Evolutionary conservation across 2,329 filamentous ascomycete species (phyloP).

Genomic region (Botrytis cinerea): DNA sequence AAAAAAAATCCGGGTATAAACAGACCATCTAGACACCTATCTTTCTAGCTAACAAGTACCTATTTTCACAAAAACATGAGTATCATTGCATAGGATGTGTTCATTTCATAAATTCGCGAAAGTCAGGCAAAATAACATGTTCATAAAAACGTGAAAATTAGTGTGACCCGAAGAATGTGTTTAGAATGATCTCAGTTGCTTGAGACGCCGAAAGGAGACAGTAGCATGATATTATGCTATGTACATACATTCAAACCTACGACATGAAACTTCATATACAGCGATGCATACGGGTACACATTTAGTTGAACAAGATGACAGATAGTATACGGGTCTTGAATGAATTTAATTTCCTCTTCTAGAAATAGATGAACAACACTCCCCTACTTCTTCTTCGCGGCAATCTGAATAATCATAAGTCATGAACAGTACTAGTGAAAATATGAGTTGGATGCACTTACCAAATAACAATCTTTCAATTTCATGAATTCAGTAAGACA

Average conservation of each 20-base stretch:
- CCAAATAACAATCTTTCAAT: conserved; percentile 85
- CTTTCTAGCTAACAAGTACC: neutral
- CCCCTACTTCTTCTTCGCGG: conserved; percentile 50
- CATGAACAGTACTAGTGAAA: neutral
- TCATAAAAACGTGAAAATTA: neutral
- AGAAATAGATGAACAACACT: neutral
- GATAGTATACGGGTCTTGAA: neutral
- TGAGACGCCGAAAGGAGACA: neutral
- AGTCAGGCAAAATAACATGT: neutral
- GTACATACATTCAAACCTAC: neutral
- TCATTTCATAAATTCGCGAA: neutral
- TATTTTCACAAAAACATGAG: neutral
- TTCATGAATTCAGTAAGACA: conserved; percentile 82
- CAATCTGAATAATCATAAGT: conserved; percentile 46
- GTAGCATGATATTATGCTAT: neutral
- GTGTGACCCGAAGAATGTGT: neutral
- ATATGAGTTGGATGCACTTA: conserved; percentile 47
- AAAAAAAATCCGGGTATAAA: conserved; percentile 1
- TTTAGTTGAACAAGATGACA: neutral
- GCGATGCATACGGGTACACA: neutral
- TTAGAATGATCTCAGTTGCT: neutral
- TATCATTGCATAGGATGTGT: neutral
- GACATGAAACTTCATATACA: neutral
- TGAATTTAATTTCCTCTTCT: neutral
- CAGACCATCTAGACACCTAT: conserved; percentile 11